Evolutionary conservation across 2,329 filamentous ascomycete species (phyloP), one percentile per base, ranked within the genome.

Genomic region (Pseudofabraea citricarpa): DNA sequence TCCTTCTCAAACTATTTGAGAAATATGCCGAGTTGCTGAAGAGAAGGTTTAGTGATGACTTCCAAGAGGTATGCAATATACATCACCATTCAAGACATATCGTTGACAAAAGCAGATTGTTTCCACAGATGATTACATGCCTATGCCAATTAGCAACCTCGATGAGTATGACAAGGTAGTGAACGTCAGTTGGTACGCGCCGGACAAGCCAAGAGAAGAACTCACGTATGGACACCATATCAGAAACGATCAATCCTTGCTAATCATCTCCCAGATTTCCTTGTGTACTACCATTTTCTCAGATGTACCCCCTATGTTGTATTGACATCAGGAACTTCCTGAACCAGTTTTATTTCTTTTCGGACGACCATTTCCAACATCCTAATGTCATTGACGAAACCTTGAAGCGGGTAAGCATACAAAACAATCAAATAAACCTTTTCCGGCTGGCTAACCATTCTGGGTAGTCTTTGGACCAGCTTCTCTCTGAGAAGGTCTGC

Each of bases 81-180:
- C n/a, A n/a, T n/a, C n/a, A n/a, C n/a, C n/a, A n/a, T n/a, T n/a
- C n/a, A n/a, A n/a, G n/a, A n/a, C n/a, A n/a, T n/a, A n/a, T n/a
- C n/a, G n/a, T n/a, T n/a, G n/a, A n/a, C n/a, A n/a, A n/a, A n/a
- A 8, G 24, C 44, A 81, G 75, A 83, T 83, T 56, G 79, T 84
- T 13, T 82, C 87, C n/a, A 96, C 89, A 1, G 93, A 98, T 62
- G 93, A 98, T 65, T 98, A 98, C 66, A 98, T 98, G 91, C 94
- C 93, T 2, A 97, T 98, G 93, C 87, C 89, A 2, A 95, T 97
- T 62, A 88, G 90, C 57, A 90, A 85, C 16, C 67, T 76, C 13
- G 90, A 95, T 56, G 90, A 97, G 59, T 97, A 95, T 60, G 88
- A 94, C 57, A 95, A 96, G 58, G 91, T 98, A 26, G 80, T 96